Conservation (phyloP, 306 rosid genomes). For the Mimosa bimucronata region DNA sequence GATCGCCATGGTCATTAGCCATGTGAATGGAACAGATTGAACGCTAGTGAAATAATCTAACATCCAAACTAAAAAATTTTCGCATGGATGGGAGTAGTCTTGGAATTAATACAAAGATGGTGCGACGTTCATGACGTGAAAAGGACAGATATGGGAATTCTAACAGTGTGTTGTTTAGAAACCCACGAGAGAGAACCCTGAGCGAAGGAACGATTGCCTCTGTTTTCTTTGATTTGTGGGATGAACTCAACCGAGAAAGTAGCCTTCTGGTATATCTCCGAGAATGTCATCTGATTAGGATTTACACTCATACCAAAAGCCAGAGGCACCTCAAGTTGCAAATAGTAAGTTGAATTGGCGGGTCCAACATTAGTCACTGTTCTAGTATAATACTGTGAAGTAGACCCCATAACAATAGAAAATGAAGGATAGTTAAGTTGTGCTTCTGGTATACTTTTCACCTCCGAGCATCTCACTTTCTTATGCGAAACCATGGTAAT, state of each 20-base stretch:
- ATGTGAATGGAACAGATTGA: not conserved
- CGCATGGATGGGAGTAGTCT: not conserved
- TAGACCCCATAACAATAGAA: constrained; percentile 39
- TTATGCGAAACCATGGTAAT: constrained; percentile 36
- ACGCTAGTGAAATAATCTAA: not conserved
- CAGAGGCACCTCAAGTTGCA: constrained; percentile 37
- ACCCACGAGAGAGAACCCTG: constrained; percentile 58
- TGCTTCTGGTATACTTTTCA: constrained; percentile 41
- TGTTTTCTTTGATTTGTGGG: constrained; percentile 30
- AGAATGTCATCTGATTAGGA: constrained; percentile 44
- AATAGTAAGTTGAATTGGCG: constrained; percentile 38
- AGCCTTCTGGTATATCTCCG: constrained; percentile 43
- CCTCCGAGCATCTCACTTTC: constrained; percentile 38
- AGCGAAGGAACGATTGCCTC: constrained; percentile 29
- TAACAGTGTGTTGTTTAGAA: constrained; percentile 48
- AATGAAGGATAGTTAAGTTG: constrained; percentile 62
- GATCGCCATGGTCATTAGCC: not conserved
- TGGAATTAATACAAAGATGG: not conserved
- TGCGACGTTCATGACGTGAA: constrained; percentile 22
- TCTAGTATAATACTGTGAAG: constrained; percentile 46
- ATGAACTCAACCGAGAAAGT: constrained; percentile 41
- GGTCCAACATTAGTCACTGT: constrained; percentile 60
- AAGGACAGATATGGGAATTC: constrained; percentile 48
- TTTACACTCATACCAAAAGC: constrained; percentile 38
- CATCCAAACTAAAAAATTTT: not conserved